Percentiles rank a stretch among this genome's conserved stretches.
Conservation (phyloP, 1,284 basidiomycete species). For the Caloboletus inedulis region DNA sequence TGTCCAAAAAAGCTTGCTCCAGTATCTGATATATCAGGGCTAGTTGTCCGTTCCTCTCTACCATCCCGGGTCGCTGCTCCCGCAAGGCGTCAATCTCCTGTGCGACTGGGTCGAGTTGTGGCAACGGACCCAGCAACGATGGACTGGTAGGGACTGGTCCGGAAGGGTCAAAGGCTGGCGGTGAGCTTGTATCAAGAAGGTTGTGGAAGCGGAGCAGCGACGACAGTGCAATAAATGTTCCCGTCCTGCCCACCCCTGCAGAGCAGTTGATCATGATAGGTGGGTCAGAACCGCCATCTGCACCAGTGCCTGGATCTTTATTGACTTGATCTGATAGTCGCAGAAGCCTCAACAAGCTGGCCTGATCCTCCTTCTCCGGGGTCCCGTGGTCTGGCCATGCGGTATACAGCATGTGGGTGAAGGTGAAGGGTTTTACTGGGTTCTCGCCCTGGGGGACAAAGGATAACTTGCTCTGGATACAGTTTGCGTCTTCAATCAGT, state of each 20-base stretch:
- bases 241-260: constrained; percentile 89
- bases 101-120: constrained; percentile 55
- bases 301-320: constrained; percentile 36
- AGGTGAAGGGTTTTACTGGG: constrained; percentile 41
- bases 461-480: constrained; percentile 54
- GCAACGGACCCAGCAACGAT: constrained; percentile 58
- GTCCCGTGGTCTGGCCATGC: constrained; percentile 86
- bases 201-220: constrained; percentile 64
- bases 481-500: constrained; percentile 51
- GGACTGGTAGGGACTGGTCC: constrained; percentile 26
- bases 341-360: constrained; percentile 58
- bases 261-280: constrained; percentile 84
- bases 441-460: constrained; percentile 30
- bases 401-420: constrained; percentile 70
- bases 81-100: constrained; percentile 73
- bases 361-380: constrained; percentile 54
- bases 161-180: constrained; percentile 24
- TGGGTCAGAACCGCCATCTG: constrained; percentile 48
- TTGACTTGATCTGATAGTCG: constrained; percentile 61
- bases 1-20: constrained; percentile 34
- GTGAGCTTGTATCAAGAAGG: constrained; percentile 37
- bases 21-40: constrained; percentile 65
- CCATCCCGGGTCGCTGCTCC: constrained; percentile 81
- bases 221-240: constrained; percentile 78
- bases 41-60: constrained; percentile 68